Base-by-base conservation (phyloP, 768 basidiomycete species). In the button mushroom (Agaricus bisporus) region DNA sequence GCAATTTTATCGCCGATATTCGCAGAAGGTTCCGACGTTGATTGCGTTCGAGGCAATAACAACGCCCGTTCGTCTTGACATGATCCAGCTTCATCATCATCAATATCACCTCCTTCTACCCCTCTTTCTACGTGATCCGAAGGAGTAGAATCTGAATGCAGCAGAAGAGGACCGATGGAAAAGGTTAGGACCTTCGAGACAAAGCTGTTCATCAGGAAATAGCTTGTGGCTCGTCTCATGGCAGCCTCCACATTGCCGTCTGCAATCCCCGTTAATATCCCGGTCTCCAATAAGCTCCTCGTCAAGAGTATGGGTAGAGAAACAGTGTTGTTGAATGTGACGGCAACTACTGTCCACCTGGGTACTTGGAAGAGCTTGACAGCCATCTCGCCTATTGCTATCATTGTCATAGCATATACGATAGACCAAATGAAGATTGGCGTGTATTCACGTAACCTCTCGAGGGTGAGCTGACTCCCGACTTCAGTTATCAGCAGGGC, bases 131-230 rank as follows among this genome's bases (percentile, higher is more conserved):
- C 17, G 11, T n/a, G 26, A 35, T 7, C 26, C 25, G 43, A 17
- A 9, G 43, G 6, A 46, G n/a, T n/a, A 28, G 15, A 1, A 28
- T 47, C 50, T 37, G 36, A n/a, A 7, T 25, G n/a, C 14, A 56
- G 45, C 14, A 46, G 12, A 7, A 18, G 10, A 5, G 56, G 56
- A 3, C 56, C 49, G 20, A 56, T 17, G 17, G 56, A 25, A 14
- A 56, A 56, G 10, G 45, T 51, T 0, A 51, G 26, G n/a, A 51
- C 44, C 35, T 56, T 56, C 6, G 56, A 56, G 39, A 56, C 50
- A 26, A 56, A 38, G 32, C 56, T 56, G 17, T 56, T 56, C 28
- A 56, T 37, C 49, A 56, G 26, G 12, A 56, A 56, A 36, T 56
- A 56, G 35, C 56, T 51, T 15, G 32, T 46, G 8, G 50, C 56